Percentiles rank a stretch among this genome's conserved stretches.
phyloP scores from a whole-genome alignment of 805 yeast species.

The Yarrowia sp. region DNA sequence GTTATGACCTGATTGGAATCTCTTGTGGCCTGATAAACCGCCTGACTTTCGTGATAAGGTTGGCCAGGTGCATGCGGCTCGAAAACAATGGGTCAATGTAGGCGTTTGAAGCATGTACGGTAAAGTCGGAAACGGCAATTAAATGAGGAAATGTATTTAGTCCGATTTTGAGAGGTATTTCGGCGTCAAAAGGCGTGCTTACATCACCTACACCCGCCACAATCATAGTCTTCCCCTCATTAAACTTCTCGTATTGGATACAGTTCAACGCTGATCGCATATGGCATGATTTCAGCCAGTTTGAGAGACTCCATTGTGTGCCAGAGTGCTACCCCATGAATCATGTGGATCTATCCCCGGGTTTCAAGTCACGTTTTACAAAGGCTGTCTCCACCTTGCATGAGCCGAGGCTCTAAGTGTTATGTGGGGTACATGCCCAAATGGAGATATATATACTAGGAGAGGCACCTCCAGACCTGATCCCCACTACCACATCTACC shows the following conservation, averaged over 20 bases:
- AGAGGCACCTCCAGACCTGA: too few species aligned
- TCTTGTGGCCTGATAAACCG: constrained; percentile 35
- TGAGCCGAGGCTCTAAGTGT: constrained; percentile 24
- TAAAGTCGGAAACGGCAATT: too few species aligned
- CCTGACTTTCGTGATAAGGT: constrained; percentile 31
- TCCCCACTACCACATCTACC: background rate
- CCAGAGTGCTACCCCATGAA: background rate
- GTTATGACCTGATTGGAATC: constrained; percentile 30
- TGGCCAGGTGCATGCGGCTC: constrained; percentile 14
- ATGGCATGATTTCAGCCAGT: constrained; percentile 20
- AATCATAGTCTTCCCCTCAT: too few species aligned
- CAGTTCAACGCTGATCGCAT: constrained; percentile 26
- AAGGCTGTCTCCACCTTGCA: background rate
- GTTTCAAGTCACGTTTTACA: constrained; percentile 21
- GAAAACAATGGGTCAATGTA: too few species aligned
- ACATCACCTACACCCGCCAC: too few species aligned
- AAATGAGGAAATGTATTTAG: too few species aligned
- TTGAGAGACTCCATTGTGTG: background rate
- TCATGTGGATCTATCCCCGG: constrained; percentile 33
- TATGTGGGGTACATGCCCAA: too few species aligned
- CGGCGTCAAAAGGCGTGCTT: too few species aligned
- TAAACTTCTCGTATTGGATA: constrained; percentile 19
- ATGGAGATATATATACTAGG: background rate
- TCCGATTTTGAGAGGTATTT: too few species aligned
- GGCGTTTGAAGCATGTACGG: too few species aligned